phyloP scores from a whole-genome alignment of 2,329 filamentous ascomycete genomes.

The Aspergillus puulaauensis region DNA sequence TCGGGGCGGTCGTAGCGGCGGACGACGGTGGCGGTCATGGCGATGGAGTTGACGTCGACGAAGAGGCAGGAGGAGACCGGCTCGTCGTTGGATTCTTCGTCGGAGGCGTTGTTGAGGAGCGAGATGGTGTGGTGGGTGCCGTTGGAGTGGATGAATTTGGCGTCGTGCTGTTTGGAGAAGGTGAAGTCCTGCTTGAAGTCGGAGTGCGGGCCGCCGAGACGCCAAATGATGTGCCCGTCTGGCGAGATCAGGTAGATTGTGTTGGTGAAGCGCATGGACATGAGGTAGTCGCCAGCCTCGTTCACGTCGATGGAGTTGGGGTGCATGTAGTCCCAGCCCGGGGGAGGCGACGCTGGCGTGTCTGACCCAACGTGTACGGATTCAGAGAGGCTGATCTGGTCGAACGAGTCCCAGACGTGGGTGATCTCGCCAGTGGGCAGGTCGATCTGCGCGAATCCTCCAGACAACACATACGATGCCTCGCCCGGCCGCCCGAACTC shows the following conservation, averaged over 20 bases:
- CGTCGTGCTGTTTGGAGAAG: constrained; percentile 40
- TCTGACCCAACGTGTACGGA: too few species aligned
- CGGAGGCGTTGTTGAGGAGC: constrained; percentile 35
- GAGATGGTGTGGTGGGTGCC: constrained; percentile 33
- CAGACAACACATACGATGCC: too few species aligned
- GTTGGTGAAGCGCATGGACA: constrained; percentile 40
- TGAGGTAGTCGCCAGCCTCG: constrained; percentile 36
- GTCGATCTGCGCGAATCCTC: too few species aligned
- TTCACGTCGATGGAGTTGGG: constrained; percentile 42
- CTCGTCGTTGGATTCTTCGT: constrained; percentile 28
- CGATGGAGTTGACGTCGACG: constrained; percentile 27
- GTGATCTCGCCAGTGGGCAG: too few species aligned
- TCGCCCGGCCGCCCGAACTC: too few species aligned
- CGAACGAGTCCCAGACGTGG: too few species aligned
- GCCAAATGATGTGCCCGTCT: too few species aligned
- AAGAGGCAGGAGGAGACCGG: constrained; percentile 28
- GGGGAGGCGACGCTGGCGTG: too few species aligned
- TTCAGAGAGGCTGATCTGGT: too few species aligned
- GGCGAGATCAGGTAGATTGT: constrained; percentile 37
- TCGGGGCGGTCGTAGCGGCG: constrained; percentile 34
- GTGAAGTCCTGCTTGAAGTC: constrained; percentile 25
- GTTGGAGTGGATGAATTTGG: constrained; percentile 30
- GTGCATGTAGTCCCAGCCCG: constrained; percentile 38
- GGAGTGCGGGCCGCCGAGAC: too few species aligned
- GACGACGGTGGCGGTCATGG: constrained; percentile 27